Percentiles rank a stretch among this genome's conserved stretches.
These are phyloP conservation scores for Apocynum venetum DNA, from an alignment of 257 asterid genomes.

Conservation along the genomic window DNA sequence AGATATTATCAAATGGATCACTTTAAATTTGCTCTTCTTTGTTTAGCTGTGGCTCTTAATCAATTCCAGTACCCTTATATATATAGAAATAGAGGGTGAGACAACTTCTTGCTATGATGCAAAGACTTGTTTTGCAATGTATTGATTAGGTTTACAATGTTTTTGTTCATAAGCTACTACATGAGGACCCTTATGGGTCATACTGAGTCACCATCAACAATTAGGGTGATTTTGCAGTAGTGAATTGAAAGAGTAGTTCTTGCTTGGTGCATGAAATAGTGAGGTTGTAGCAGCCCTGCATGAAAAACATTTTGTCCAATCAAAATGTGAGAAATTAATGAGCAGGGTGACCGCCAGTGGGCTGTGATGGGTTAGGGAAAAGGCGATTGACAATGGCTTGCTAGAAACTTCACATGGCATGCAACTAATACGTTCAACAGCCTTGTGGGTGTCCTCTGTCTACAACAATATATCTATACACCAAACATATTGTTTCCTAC, in stretches of 20 bases:
- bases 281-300: background rate
- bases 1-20: background rate
- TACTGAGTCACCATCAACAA: background rate
- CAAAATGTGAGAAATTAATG: conserved; percentile 5
- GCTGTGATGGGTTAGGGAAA: conserved; percentile 6
- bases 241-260: background rate
- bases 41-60: background rate
- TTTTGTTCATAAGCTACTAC: background rate
- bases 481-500: conserved; percentile 23
- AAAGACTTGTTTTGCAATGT: background rate
- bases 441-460: conserved; percentile 16
- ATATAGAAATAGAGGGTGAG: background rate
- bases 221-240: background rate
- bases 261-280: background rate
- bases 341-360: conserved; percentile 7
- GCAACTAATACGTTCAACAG: conserved; percentile 1
- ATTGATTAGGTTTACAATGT: background rate
- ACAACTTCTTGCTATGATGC: background rate
- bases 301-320: conserved; percentile 1
- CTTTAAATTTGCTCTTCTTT: background rate
- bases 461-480: background rate
- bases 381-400: conserved; percentile 13
- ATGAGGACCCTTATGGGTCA: conserved; percentile 13
- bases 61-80: background rate
- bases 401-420: conserved; percentile 20